A percentile compares a stretch with the other conserved stretches of the same genome.
These are phyloP conservation scores for Aspergillus brunneoviolaceus DNA, from an alignment of 2,329 filamentous ascomycete species.

Conservation along the genomic window DNA sequence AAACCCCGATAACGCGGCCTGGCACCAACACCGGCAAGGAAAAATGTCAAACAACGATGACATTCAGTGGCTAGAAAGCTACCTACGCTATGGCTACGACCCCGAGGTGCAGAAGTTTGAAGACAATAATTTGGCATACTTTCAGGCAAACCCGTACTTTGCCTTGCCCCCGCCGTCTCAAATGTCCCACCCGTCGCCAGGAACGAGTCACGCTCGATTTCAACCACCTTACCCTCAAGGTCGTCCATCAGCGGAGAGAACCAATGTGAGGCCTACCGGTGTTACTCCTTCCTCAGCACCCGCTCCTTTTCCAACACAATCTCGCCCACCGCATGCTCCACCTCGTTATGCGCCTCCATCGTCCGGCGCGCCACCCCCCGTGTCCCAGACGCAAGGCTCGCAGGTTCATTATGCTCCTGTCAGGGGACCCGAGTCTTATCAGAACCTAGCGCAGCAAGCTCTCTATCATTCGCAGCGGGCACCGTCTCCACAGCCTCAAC, in stretches of 20 bases:
- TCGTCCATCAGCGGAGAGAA: not conserved
- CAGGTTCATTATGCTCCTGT: not conserved
- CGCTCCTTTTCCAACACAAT: not conserved
- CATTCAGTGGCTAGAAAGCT: conserved; percentile 20
- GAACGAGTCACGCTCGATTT: not conserved
- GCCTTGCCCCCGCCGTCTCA: not conserved
- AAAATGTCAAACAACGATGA: conserved; percentile 21
- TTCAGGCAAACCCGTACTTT: conserved; percentile 5
- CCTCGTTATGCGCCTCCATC: not conserved
- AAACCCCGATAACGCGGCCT: not conserved
- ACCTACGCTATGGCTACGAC: conserved; percentile 7
- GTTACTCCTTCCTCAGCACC: not conserved
- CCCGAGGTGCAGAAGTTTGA: conserved; percentile 5
- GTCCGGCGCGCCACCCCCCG: not conserved
- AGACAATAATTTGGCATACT: not conserved
- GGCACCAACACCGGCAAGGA: not conserved
- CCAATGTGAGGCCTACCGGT: not conserved
- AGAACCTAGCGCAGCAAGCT: not conserved
- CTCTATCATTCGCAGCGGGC: not conserved
- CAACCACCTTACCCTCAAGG: not conserved
- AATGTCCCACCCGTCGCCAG: not conserved
- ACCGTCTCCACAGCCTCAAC: not conserved
- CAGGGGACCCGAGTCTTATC: not conserved
- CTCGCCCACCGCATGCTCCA: not conserved
- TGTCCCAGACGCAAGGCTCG: not conserved